Base-by-base conservation (phyloP, 106 monocot species). In the Hemerocallis citrina region DNA sequence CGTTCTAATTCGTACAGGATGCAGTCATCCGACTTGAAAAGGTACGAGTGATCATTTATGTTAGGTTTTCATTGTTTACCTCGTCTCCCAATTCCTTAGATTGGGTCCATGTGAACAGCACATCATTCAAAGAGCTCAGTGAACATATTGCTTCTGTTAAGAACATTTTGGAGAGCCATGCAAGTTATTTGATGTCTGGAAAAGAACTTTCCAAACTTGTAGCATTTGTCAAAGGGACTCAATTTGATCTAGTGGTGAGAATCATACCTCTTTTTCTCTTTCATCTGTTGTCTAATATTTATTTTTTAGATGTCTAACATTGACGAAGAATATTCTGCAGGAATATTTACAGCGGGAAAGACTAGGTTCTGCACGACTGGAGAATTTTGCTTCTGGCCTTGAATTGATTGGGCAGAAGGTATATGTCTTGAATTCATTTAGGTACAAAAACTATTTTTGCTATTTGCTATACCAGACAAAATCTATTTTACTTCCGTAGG, bases 141-240 rank as follows among this genome's bases (percentile, higher is more conserved):
- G 75, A 91, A 43, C 87, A 98, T 71, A 67, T 92, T 68, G 79
- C 87, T 74, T 98, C 98, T 62, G 91, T 98, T 15, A 92, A 87
- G 77, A 98, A 88, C 70, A 92, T 98, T 62, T 68, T 98, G 64
- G 98, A 98, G 67, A 85, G 50, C 72, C 98, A 98, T 82, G 98
- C 92, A 44, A 82, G 98, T 68, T 88, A 77, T 48, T 73, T 98
- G 55, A 98, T 98, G 98, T 88, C 98, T 66, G 91, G 79, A 68
- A 98, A 98, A 75, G 98, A 98, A 78, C 98, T 98, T 54, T 92
- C 98, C 11, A 98, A 98, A 61, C 85, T 98, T 44, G 98, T 98
- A 66, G 87, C 98, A 51, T 98, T 98, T 88, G 98, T 98, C 3
- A 98, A 98, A 59, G 98, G 98, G 63, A 98, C 98, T 36, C 98